Base-by-base conservation (phyloP, 208 protist genomes). In the Crithidia acanthocephali region DNA sequence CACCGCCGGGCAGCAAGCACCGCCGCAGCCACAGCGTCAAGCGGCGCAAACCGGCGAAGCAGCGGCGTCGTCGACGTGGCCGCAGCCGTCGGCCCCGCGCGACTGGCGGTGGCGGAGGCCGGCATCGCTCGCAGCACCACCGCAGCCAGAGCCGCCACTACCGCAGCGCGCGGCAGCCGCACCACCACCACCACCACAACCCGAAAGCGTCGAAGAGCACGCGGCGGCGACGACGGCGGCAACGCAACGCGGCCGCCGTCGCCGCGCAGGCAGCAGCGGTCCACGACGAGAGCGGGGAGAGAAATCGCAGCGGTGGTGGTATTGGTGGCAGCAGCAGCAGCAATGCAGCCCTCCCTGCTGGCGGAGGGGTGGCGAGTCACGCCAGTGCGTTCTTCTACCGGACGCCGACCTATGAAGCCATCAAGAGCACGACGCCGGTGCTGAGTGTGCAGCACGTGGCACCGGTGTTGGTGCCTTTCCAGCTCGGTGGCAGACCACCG, bases 341-440 rank as follows among this genome's bases (percentile, higher is more conserved):
- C 20, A 28, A 9, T 0, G 11, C 47, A 2, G 23, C 37, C 23
- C 13, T 28, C 20, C 27, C 25, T 35, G 56, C 44, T 1, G 23
- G 11, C 28, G 23, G 23, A 16, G 55, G 6, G 23, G 55, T 22
- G 0, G 6, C 42, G 27, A 16, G 27, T 11, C 53, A 61, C 30
- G 32, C 56, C 28, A 64, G 45, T 40, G 50, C 57, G 16, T 61
- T 32, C 61, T 79, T 83, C 23, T 73, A 79, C n/a, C 84, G 78
- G n/a, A 91, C 88, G 13, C 55, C 76, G 5, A 93, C 88, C 27
- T 93, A 93, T 53, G 79, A 87, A 33, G 88, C 85, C 6, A 93
- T 93, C 70, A 83, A 86, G 66, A 86, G 61, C 51, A 74, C 81
- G 2, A 78, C 58, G 1, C 75, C 73, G 25, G 70, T 79, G 27